phyloP scores from a whole-genome alignment of 2,329 filamentous ascomycete genomes.

The Fusarium sp. region DNA sequence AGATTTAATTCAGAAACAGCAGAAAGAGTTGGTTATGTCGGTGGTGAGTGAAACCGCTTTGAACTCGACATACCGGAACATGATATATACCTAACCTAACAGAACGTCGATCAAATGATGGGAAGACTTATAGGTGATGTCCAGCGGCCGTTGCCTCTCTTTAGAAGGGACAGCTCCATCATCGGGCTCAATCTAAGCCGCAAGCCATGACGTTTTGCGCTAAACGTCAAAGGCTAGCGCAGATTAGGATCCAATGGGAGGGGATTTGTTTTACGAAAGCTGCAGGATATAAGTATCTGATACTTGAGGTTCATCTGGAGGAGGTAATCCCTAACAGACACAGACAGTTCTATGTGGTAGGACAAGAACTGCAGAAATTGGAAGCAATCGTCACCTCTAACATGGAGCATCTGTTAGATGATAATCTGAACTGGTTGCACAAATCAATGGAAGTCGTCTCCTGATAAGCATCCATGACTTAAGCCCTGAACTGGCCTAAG shows the following conservation, averaged over 20 bases:
- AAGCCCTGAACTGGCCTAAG: constrained; percentile 12
- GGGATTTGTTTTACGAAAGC: constrained; percentile 34
- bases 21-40: background rate
- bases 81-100: background rate
- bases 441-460: background rate
- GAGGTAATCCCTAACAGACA: background rate
- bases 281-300: constrained; percentile 27
- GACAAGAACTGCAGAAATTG: background rate
- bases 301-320: constrained; percentile 3
- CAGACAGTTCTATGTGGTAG: background rate
- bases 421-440: background rate
- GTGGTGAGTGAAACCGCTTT: background rate
- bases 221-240: constrained; percentile 20
- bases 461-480: constrained; percentile 13
- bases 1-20: background rate
- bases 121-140: background rate
- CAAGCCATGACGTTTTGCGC: constrained; percentile 36
- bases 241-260: background rate
- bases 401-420: background rate
- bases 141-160: constrained; percentile 20
- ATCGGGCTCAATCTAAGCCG: constrained; percentile 31
- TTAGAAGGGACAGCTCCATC: constrained; percentile 17
- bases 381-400: background rate
- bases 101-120: background rate
- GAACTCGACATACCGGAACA: background rate